These are phyloP conservation scores for Pochonia chlamydosporia DNA, from an alignment of 2,329 filamentous ascomycete genomes.

Conservation along the genomic window DNA sequence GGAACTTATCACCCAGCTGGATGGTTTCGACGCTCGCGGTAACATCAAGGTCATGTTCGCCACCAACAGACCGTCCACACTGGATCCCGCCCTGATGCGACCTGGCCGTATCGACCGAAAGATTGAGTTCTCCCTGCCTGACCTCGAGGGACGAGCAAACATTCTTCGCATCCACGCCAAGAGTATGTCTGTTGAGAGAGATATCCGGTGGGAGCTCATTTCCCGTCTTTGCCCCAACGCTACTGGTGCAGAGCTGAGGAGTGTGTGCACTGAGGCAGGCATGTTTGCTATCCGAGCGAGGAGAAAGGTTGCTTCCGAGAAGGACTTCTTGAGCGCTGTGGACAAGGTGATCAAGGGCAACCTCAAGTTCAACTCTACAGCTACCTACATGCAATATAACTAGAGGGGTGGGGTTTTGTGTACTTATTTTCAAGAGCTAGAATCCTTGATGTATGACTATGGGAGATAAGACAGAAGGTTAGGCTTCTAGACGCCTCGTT, in stretches of 20 bases:
- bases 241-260: slow-evolving; percentile 90
- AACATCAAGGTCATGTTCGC: slow-evolving; percentile 99
- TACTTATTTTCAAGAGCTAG: slow-evolving; percentile 20
- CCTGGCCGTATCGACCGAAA: slow-evolving; percentile 97
- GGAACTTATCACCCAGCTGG: slow-evolving; percentile 93
- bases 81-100: slow-evolving; percentile 95
- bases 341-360: slow-evolving; percentile 99
- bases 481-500: slow-evolving; percentile 18
- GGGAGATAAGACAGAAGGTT: slow-evolving; percentile 13
- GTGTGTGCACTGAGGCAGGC: slow-evolving; percentile 94
- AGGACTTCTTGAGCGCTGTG: slow-evolving; percentile 95
- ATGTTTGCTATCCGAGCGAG: slow-evolving; percentile 96
- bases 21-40: slow-evolving; percentile 91
- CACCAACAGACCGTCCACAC: slow-evolving; percentile 90
- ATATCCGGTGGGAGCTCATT: slow-evolving; percentile 98
- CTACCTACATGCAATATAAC: slow-evolving; percentile 98
- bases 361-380: slow-evolving; percentile 98
- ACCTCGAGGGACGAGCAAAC: slow-evolving; percentile 94
- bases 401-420: slow-evolving; percentile 39
- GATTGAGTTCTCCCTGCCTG: slow-evolving; percentile 96
- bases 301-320: slow-evolving; percentile 96
- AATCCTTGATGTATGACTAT: slow-evolving; percentile 27
- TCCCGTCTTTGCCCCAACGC: slow-evolving; percentile 95
- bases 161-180: slow-evolving; percentile 98
- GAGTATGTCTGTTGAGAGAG: slow-evolving; percentile 98